Conservation (phyloP, 345 rosid genomes). For the Aegle marmelos region DNA sequence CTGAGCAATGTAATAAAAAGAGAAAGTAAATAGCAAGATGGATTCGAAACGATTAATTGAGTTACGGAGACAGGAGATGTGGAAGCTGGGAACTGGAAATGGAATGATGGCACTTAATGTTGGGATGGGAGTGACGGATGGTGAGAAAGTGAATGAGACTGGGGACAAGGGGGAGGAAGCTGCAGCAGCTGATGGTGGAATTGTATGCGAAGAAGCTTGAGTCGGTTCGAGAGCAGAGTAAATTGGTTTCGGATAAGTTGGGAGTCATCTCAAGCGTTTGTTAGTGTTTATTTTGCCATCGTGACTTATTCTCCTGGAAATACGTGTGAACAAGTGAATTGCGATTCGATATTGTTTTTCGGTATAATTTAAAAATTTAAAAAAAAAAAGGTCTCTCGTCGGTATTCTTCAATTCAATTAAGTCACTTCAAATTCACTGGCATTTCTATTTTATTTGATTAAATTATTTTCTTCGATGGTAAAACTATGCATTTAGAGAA, state of each 20-base stretch:
- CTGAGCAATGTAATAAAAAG: too few species aligned
- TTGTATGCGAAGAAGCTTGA: conserved; percentile 17
- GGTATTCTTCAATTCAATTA: too few species aligned
- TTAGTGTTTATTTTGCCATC: not conserved
- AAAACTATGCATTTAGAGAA: too few species aligned
- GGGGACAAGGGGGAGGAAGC: conserved; percentile 15
- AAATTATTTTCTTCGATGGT: too few species aligned
- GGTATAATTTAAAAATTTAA: too few species aligned
- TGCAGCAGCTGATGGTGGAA: conserved; percentile 17
- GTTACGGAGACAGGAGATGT: conserved; percentile 14
- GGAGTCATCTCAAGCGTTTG: not conserved
- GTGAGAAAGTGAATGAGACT: conserved; percentile 18
- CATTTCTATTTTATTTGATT: too few species aligned
- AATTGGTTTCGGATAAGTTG: conserved; percentile 14
- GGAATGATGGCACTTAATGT: not conserved
- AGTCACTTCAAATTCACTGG: too few species aligned
- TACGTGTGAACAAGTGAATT: not conserved
- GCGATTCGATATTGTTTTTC: too few species aligned
- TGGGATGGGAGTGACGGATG: not conserved
- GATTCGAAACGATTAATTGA: conserved; percentile 10
- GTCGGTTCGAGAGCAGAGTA: conserved; percentile 19
- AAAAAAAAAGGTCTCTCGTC: too few species aligned
- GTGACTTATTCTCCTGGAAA: not conserved
- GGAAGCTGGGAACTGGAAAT: conserved; percentile 8
- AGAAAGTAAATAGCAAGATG: not conserved